Conservation (phyloP, 768 basidiomycete genomes). For the Postia placenta region DNA sequence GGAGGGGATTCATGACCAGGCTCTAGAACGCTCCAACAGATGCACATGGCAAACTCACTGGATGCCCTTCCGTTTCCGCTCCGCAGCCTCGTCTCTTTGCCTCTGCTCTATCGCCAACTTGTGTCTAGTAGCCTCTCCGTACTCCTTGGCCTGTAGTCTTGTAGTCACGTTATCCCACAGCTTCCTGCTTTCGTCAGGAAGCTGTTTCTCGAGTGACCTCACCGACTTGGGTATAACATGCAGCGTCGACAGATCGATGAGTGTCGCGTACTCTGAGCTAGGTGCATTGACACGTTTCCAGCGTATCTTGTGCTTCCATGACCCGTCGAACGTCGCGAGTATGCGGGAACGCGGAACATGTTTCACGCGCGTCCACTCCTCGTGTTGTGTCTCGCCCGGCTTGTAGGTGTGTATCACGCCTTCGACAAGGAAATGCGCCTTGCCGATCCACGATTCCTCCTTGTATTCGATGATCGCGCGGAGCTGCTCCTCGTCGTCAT, state of each 20-base stretch:
- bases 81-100: slow-evolving; percentile 85
- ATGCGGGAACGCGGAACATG: slow-evolving; percentile 78
- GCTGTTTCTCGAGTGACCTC: slow-evolving; percentile 75
- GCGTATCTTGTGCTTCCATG: slow-evolving; percentile 78
- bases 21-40: neutral
- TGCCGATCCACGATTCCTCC: slow-evolving; percentile 96
- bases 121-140: slow-evolving; percentile 82
- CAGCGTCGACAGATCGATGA: slow-evolving; percentile 74
- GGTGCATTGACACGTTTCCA: slow-evolving; percentile 47
- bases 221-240: slow-evolving; percentile 77
- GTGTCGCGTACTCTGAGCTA: slow-evolving; percentile 51
- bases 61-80: slow-evolving; percentile 74
- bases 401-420: slow-evolving; percentile 85
- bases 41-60: slow-evolving; percentile 47
- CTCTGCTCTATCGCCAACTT: slow-evolving; percentile 91
- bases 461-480: slow-evolving; percentile 90
- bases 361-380: slow-evolving; percentile 81
- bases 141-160: slow-evolving; percentile 76
- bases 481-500: slow-evolving; percentile 47
- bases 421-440: slow-evolving; percentile 76
- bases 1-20: neutral
- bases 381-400: slow-evolving; percentile 52
- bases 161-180: slow-evolving; percentile 85
- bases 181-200: slow-evolving; percentile 74
- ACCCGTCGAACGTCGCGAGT: slow-evolving; percentile 81